A percentile compares a stretch with the other conserved stretches of the same genome.
Evolutionary conservation across 331 rosid genomes (phyloP).

Genomic region (Cydonia oblonga): DNA sequence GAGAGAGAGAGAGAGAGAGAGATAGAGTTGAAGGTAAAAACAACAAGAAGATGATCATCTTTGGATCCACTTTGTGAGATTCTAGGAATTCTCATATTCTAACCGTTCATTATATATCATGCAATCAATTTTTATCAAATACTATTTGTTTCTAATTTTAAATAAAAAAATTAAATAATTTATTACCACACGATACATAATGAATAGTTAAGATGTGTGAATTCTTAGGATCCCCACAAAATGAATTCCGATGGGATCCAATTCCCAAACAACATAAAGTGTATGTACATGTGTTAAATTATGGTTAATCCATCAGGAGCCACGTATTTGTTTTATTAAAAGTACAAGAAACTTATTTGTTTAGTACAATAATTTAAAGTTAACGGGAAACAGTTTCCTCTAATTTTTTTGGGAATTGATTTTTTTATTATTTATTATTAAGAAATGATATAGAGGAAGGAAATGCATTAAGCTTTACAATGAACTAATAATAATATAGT

Average conservation of each 20-base stretch:
- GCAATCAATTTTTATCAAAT: rapidly evolving
- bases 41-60: too few species aligned
- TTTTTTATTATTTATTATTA: too few species aligned
- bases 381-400: neutral
- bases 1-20: too few species aligned
- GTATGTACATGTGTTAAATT: neutral
- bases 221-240: rapidly evolving
- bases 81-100: too few species aligned
- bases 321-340: neutral
- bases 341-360: neutral
- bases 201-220: rapidly evolving
- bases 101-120: rapidly evolving
- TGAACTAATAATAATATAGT: too few species aligned
- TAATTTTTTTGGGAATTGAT: neutral
- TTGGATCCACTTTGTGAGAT: too few species aligned
- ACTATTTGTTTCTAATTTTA: too few species aligned
- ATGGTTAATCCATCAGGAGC: neutral
- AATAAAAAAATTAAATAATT: too few species aligned
- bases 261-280: neutral
- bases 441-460: too few species aligned
- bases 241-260: too few species aligned
- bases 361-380: neutral
- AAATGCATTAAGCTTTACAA: too few species aligned
- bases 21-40: too few species aligned
- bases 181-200: rapidly evolving